These are phyloP conservation scores for Inosperma sp. DNA, from an alignment of 768 basidiomycete species.

Conservation along the genomic window DNA sequence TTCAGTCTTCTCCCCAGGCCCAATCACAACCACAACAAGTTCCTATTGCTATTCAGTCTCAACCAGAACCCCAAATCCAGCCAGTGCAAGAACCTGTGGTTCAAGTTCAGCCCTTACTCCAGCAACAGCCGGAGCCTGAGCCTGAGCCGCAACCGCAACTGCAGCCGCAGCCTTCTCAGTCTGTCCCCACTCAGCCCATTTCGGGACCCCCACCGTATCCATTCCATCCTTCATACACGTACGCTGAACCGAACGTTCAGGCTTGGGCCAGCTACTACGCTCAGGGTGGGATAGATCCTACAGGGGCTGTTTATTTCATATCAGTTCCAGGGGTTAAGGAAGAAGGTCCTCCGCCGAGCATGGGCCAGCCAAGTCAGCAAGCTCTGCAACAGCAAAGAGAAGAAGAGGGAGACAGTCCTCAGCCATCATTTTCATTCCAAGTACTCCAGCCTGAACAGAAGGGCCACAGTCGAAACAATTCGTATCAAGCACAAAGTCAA, in stretches of 20 bases:
- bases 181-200: constrained; percentile 20
- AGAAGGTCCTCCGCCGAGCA: constrained; percentile 18
- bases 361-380: constrained; percentile 14
- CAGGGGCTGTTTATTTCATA: constrained; percentile 78
- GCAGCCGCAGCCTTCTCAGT: constrained; percentile 13
- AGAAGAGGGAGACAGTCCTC: not conserved
- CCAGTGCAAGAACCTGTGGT: constrained; percentile 23
- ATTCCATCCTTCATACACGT: constrained; percentile 63
- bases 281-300: constrained; percentile 66
- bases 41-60: constrained; percentile 12
- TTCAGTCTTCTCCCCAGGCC: constrained; percentile 5
- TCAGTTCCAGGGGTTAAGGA: constrained; percentile 72
- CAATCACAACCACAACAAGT: constrained; percentile 15
- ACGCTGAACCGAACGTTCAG: constrained; percentile 76
- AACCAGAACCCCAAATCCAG: constrained; percentile 25
- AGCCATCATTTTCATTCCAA: not conserved
- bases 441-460: constrained; percentile 9
- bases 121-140: constrained; percentile 31
- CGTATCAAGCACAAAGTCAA: constrained; percentile 2
- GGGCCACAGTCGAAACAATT: constrained; percentile 8
- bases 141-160: constrained; percentile 28
- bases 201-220: constrained; percentile 44
- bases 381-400: not conserved
- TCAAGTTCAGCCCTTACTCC: constrained; percentile 20
- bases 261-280: constrained; percentile 87